Base-by-base conservation (phyloP, 1,284 basidiomycete species). In the Peniophora sp. region DNA sequence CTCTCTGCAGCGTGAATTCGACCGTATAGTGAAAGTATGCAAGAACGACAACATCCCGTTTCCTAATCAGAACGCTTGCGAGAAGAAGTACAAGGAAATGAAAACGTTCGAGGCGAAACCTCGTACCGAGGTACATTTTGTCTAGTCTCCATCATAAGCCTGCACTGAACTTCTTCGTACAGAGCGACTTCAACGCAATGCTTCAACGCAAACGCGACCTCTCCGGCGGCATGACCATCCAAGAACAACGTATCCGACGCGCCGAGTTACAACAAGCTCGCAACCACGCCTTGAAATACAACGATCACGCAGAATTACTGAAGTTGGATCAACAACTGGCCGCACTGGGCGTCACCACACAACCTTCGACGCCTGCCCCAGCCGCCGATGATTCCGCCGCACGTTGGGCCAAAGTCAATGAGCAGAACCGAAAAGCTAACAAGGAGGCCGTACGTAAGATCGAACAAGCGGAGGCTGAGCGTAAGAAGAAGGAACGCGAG, bases 341-440 rank as follows among this genome's bases (percentile, higher is more conserved):
- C n/a, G 74, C 72, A 38, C 68, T 85, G 2, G 70, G 67, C 39
- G 61, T 61, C n/a, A 65, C 64, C 6, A 53, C 69, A 43, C 54
- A 62, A 47, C 52, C 62, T 58, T 44, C 63, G 56, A 47, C 53
- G 24, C 52, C 52, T 55, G n/a, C 38, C 8, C 38, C 49, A 14
- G 61, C 56, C 43, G 69, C 67, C 45, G 71, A 73, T 52, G 65
- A 71, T 5, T 67, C 70, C 55, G 72, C 70, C 43, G 81, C 83
- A 53, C 69, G 79, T 58, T 75, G 95, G 27, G 80, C 85, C 17
- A 81, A 73, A 63, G 85, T 97, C 53, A 96, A 95, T 64, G 91
- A 94, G 67, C 80, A 91, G 49, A 96, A 97, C 64, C 78, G 90
- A 41, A 80, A 78, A 57, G 82, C 85, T 45, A 96, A 95, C 53